These are phyloP conservation scores for Mycena citricolor DNA, from an alignment of 1,284 basidiomycete genomes.

Conservation along the genomic window DNA sequence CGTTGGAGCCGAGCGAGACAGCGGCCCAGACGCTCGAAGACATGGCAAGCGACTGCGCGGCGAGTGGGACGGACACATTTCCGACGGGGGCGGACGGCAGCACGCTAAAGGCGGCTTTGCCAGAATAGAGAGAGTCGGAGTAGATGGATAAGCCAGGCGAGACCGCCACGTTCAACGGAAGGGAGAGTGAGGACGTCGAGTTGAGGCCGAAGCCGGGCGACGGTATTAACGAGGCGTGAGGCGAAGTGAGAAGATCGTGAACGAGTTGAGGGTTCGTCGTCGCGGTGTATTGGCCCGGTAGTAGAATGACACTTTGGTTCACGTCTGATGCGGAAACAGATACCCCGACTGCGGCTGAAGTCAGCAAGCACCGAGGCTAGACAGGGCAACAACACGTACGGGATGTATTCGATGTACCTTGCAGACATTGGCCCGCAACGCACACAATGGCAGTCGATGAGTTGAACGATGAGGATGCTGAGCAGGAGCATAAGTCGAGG, in stretches of 20 bases:
- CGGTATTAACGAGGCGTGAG: conserved; percentile 55
- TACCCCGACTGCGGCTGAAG: conserved; percentile 53
- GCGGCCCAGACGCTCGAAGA: conserved; percentile 69
- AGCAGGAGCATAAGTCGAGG: too few relatives aligned
- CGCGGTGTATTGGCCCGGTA: conserved; percentile 73
- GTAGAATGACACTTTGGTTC: conserved; percentile 54
- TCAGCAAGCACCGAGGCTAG: conserved; percentile 31
- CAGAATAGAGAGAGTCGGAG: conserved; percentile 58
- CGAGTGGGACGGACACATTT: conserved; percentile 52
- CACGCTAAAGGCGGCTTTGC: conserved; percentile 55
- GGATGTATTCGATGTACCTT: conserved; percentile 70
- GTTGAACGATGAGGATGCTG: conserved; percentile 62
- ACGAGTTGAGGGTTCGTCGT: conserved; percentile 70
- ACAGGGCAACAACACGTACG: conserved; percentile 43
- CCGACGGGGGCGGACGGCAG: conserved; percentile 50
- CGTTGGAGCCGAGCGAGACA: conserved; percentile 50
- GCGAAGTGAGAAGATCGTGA: conserved; percentile 61
- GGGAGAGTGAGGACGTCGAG: conserved; percentile 45
- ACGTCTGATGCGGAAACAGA: conserved; percentile 55
- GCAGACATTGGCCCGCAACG: conserved; percentile 79
- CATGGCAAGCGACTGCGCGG: conserved; percentile 57
- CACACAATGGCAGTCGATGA: conserved; percentile 63
- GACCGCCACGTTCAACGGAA: conserved; percentile 66
- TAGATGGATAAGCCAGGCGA: conserved; percentile 66
- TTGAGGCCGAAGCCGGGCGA: conserved; percentile 60